phyloP scores from a whole-genome alignment of 495 filamentous ascomycete species.

The Oidiodendron maius region DNA sequence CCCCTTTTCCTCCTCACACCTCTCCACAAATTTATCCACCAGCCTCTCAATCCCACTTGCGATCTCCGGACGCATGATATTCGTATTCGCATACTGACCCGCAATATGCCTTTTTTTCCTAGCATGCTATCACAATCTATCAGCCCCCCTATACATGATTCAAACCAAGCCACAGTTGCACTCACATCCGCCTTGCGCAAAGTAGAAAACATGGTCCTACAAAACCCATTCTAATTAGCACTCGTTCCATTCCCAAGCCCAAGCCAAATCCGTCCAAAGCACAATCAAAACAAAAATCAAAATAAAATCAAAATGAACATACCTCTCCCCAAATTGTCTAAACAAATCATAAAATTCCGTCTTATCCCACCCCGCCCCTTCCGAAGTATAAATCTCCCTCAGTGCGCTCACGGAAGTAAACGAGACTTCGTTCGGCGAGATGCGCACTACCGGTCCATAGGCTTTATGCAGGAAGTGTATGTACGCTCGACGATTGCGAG shows the following conservation, averaged over 20 bases:
- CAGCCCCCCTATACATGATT: background rate
- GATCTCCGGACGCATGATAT: slow-evolving; percentile 46
- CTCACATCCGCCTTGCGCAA: slow-evolving; percentile 13
- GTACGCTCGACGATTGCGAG: slow-evolving; percentile 9
- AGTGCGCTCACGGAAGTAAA: slow-evolving; percentile 51
- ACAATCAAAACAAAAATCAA: no score
- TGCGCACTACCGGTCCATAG: slow-evolving; percentile 42
- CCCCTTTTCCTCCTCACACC: slow-evolving; percentile 35
- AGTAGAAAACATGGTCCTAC: slow-evolving; percentile 22
- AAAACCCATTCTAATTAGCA: no score
- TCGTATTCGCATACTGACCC: slow-evolving; percentile 61
- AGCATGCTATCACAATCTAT: slow-evolving; percentile 12
- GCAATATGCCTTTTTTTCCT: slow-evolving; percentile 54
- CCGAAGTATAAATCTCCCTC: slow-evolving; percentile 61
- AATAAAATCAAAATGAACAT: no score
- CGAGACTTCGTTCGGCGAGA: slow-evolving; percentile 53
- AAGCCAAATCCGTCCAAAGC: no score
- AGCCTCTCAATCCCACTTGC: slow-evolving; percentile 49
- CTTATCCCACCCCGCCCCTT: slow-evolving; percentile 63
- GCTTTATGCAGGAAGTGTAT: slow-evolving; percentile 36
- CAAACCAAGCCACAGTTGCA: background rate
- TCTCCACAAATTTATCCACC: slow-evolving; percentile 43
- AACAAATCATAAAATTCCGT: slow-evolving; percentile 63
- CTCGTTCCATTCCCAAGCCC: no score
- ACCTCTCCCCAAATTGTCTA: slow-evolving; percentile 49